Evolutionary conservation across 495 filamentous ascomycete species (phyloP).

Genomic region (Cenococcum geophilum): DNA sequence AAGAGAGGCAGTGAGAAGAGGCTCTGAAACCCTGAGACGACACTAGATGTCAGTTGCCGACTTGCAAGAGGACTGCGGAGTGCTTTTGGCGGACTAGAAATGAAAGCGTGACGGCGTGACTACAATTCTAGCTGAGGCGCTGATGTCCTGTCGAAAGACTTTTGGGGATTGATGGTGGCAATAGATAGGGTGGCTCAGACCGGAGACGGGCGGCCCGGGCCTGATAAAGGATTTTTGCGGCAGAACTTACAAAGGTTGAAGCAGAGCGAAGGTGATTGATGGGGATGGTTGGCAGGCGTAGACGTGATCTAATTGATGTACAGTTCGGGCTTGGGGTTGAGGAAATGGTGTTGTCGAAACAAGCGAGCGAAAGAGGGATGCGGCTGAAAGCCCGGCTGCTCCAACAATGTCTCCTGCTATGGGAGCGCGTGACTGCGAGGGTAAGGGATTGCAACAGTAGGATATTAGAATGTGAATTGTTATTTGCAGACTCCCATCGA

Average conservation of each 20-base stretch:
- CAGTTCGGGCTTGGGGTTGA: conserved; percentile 25
- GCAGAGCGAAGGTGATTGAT: conserved; percentile 20
- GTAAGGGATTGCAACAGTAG: not conserved
- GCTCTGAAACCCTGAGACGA: conserved; percentile 26
- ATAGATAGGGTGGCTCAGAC: conserved; percentile 3
- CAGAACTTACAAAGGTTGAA: conserved; percentile 22
- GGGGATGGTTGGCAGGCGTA: conserved; percentile 18
- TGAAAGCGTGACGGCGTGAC: not conserved
- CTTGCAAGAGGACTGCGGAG: not conserved
- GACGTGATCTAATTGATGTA: conserved; percentile 32
- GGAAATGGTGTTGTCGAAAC: conserved; percentile 25
- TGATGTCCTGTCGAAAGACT: not conserved
- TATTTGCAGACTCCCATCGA: not conserved
- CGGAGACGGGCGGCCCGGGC: not conserved
- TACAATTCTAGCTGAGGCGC: not conserved
- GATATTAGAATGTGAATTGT: not conserved
- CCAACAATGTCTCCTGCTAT: conserved; percentile 7
- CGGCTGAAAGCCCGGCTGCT: conserved; percentile 3
- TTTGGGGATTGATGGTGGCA: conserved; percentile 15
- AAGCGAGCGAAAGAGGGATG: conserved; percentile 23
- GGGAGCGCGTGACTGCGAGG: conserved; percentile 19
- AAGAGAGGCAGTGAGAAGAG: conserved; percentile 26
- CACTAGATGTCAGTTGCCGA: conserved; percentile 15
- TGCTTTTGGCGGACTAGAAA: not conserved
- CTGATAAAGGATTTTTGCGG: not conserved